Evolutionary conservation across 129 eudicot genomes (phyloP).

Genomic region (Apium graveolens): DNA sequence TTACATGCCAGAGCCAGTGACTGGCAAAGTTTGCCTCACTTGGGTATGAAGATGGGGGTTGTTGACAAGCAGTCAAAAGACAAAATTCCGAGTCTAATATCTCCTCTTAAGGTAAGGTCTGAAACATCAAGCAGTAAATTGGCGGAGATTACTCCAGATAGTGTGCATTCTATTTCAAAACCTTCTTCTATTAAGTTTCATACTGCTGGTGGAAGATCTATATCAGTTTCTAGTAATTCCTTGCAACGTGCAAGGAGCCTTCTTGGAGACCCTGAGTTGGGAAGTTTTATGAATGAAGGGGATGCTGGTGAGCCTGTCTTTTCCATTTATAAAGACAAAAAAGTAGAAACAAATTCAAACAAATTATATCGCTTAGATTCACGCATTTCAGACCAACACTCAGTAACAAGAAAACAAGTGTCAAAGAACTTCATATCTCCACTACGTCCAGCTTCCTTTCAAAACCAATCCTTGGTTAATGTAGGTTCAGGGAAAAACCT

Average conservation of each 20-base stretch:
- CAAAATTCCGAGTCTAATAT: conserved; percentile 15
- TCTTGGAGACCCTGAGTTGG: conserved; percentile 87
- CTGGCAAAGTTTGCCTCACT: conserved; percentile 17
- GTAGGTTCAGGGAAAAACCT: conserved; percentile 47
- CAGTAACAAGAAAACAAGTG: conserved; percentile 24
- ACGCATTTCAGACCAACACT: conserved; percentile 17
- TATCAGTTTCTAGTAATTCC: conserved; percentile 82
- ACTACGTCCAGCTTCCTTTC: conserved; percentile 29
- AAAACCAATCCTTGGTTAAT: conserved; percentile 27
- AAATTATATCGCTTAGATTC: conserved; percentile 22
- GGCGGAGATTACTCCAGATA: conserved; percentile 22
- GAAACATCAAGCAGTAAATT: conserved; percentile 28
- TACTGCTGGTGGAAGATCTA: conserved; percentile 92
- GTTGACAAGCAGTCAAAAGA: conserved; percentile 20
- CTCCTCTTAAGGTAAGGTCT: conserved; percentile 23
- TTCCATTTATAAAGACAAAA: conserved; percentile 25
- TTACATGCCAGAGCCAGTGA: conserved; percentile 19
- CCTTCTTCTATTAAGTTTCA: conserved; percentile 74
- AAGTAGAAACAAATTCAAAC: conserved; percentile 11
- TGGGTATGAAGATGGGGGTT: conserved; percentile 13
- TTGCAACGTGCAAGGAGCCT: conserved; percentile 81
- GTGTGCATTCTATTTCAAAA: conserved; percentile 25
- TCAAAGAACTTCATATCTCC: conserved; percentile 59
- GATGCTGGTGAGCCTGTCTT: conserved; percentile 33
- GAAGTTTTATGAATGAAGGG: conserved; percentile 40